Evolutionary conservation across 805 yeast species (phyloP), one percentile per base, ranked within the genome.

Genomic region (Wickerhamomyces hampshirensis): DNA sequence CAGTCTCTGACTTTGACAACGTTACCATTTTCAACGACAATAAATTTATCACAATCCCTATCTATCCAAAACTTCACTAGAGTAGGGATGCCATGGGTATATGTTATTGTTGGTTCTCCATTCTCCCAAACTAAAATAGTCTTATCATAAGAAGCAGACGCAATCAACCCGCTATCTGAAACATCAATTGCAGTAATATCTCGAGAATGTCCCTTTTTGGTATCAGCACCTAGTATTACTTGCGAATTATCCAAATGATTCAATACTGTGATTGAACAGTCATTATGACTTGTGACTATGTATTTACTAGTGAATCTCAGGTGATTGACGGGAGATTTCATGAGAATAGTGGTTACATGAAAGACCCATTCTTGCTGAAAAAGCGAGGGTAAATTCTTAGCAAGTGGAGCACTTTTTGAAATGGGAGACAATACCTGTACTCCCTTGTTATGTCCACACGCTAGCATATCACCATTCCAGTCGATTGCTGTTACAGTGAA

Each of bases 51-150:
- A 17, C 54, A 42, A 17, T 56, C 60, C 18, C 42, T 42, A 26
- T 58, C 62, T 19, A 49, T 44, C 63, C 63, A 59, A 34, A 58
- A 56, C 39, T 56, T 59, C 13, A 60, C 60, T 3, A 42, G 24
- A 8, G 53, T 43, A 1, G 63, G 60, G 7, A 52, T 38, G 1
- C 47, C 46, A 13, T 50, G 33, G 28, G 51, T 38, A 2, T 35
- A 23, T 5, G 34, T 28, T 5, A 42, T 31, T 4, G 26, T 37
- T 10, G 35, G 19, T 4, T 37, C 44, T 3, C 42, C 44, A 21
- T 48, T 45, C n/a, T 53, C 58, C 62, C 63, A 61, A 2, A 62
- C 32, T 8, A 50, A 23, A 8, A 62, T 43, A 8, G 39, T 43
- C 16, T 50, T 34, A 33, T 61, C 66, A 39, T 61, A 66, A 14